Conservation (phyloP, 768 basidiomycete species). For the Mycena belliarum region DNA sequence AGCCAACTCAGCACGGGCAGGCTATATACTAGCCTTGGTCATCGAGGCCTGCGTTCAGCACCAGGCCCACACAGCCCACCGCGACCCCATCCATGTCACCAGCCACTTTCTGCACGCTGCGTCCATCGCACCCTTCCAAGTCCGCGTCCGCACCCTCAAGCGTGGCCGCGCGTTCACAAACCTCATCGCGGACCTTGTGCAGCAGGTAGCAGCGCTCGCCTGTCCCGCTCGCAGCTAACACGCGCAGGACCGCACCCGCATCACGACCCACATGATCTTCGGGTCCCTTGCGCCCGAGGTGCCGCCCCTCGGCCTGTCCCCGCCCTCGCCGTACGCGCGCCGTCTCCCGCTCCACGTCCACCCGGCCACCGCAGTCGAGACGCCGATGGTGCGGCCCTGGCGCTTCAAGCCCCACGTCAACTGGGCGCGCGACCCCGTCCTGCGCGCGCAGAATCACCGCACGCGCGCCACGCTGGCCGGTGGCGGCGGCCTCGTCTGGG, state of each 20-base stretch:
- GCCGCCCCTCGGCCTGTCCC: constrained; percentile 35
- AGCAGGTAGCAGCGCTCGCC: constrained; percentile 42
- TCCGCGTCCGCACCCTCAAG: constrained; percentile 50
- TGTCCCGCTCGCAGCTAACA: not conserved
- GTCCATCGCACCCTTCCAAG: constrained; percentile 40
- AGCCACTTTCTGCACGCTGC: constrained; percentile 58
- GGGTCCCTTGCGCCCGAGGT: constrained; percentile 34
- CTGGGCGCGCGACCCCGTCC: constrained; percentile 42
- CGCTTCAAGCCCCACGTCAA: constrained; percentile 35
- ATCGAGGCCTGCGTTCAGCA: constrained; percentile 55
- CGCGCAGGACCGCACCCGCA: constrained; percentile 43
- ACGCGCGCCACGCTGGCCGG: constrained; percentile 40
- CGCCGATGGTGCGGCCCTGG: constrained; percentile 32
- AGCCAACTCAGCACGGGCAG: constrained; percentile 32
- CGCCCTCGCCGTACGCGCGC: constrained; percentile 59
- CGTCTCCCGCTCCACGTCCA: constrained; percentile 58
- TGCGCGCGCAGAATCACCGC: constrained; percentile 43
- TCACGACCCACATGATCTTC: constrained; percentile 59
- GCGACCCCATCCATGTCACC: constrained; percentile 60
- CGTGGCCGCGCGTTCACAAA: constrained; percentile 56
- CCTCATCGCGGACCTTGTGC: constrained; percentile 58
- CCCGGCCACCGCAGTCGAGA: constrained; percentile 41
- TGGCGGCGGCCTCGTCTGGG: constrained; percentile 59
- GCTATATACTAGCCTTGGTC: constrained; percentile 58
- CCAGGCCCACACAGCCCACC: constrained; percentile 49